These are phyloP conservation scores for Polychaeton citri DNA, from an alignment of 2,329 filamentous ascomycete genomes.

Conservation along the genomic window DNA sequence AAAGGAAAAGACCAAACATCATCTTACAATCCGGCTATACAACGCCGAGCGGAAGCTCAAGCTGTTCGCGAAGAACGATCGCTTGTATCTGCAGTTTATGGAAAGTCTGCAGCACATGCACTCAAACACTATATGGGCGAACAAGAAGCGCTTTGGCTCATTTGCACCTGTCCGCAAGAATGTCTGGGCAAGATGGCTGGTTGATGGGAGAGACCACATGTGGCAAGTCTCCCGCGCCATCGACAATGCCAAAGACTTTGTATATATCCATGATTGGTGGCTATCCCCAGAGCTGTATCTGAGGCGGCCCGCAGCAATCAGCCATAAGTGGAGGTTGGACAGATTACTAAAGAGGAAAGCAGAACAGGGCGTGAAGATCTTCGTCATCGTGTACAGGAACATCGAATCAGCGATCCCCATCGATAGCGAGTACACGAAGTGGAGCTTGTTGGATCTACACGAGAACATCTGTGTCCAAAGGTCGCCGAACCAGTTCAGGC, in stretches of 20 bases:
- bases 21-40: slow-evolving; percentile 63
- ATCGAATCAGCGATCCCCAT: slow-evolving; percentile 96
- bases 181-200: slow-evolving; percentile 89
- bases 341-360: slow-evolving; percentile 87
- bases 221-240: slow-evolving; percentile 97
- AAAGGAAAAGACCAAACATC: slow-evolving; percentile 54
- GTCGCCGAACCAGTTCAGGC: slow-evolving; percentile 94
- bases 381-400: slow-evolving; percentile 95
- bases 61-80: slow-evolving; percentile 79
- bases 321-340: slow-evolving; percentile 94
- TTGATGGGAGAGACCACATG: slow-evolving; percentile 96
- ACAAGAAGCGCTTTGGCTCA: slow-evolving; percentile 76
- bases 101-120: slow-evolving; percentile 84
- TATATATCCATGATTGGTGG: slow-evolving; percentile 99
- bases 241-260: slow-evolving; percentile 91
- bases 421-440: slow-evolving; percentile 96
- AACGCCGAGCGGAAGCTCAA: slow-evolving; percentile 90
- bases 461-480: slow-evolving; percentile 93
- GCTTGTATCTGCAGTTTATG: slow-evolving; percentile 81
- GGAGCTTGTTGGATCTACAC: slow-evolving; percentile 84
- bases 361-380: slow-evolving; percentile 88
- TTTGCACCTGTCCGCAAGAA: slow-evolving; percentile 80
- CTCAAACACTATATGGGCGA: slow-evolving; percentile 67
- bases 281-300: slow-evolving; percentile 91
- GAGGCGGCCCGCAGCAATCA: slow-evolving; percentile 84